These are phyloP conservation scores for Calonectria pteridis DNA, from an alignment of 2,329 filamentous ascomycete genomes.

Conservation along the genomic window DNA sequence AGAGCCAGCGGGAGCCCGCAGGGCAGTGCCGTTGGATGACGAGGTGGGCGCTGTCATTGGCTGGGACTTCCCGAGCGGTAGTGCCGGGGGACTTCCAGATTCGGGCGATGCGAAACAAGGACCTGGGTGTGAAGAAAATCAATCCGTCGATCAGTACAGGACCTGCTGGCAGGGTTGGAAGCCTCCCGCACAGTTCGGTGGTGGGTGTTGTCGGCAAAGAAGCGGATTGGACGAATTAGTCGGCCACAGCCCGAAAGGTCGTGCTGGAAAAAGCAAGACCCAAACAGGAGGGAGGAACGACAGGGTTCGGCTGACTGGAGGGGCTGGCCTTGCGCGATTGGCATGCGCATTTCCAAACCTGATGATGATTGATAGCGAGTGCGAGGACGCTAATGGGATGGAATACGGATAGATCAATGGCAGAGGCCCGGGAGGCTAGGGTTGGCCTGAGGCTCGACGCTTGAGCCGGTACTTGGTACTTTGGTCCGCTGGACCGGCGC, in stretches of 20 bases:
- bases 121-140: constrained; percentile 42
- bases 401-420: neutral
- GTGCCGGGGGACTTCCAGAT: constrained; percentile 44
- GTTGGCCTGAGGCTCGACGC: neutral
- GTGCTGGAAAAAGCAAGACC: constrained; percentile 13
- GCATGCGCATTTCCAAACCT: neutral
- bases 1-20: neutral
- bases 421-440: neutral
- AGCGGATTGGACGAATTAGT: neutral
- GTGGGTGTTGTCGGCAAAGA: neutral
- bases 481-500: neutral
- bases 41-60: constrained; percentile 32
- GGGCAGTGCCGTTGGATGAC: constrained; percentile 19
- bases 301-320: constrained; percentile 8
- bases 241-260: constrained; percentile 8
- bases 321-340: neutral
- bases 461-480: neutral
- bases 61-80: constrained; percentile 16
- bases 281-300: neutral
- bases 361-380: constrained; percentile 3
- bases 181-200: constrained; percentile 29
- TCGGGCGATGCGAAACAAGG: constrained; percentile 39
- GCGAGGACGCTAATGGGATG: neutral
- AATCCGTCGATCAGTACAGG: constrained; percentile 44
- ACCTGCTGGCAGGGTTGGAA: constrained; percentile 7